Conservation (phyloP, 2,329 filamentous ascomycete genomes). For the Botrytis medusae region DNA sequence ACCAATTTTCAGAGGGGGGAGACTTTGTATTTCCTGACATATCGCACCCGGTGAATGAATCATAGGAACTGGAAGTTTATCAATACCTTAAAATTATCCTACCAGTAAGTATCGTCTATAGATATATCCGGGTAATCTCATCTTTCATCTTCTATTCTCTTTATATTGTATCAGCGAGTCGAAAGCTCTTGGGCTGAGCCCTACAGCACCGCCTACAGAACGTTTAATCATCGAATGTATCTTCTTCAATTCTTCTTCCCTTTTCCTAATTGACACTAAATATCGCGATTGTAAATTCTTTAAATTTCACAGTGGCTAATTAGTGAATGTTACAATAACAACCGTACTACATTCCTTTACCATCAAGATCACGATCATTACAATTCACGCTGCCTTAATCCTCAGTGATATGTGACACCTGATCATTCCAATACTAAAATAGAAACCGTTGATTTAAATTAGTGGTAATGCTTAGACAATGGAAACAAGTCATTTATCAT, state of each 20-base stretch:
- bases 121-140: neutral
- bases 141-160: neutral
- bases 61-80: neutral
- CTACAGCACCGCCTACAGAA: neutral
- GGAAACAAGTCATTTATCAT: neutral
- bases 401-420: no score
- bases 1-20: neutral
- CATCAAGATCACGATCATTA: neutral
- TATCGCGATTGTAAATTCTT: neutral
- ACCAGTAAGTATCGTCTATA: neutral
- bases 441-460: neutral
- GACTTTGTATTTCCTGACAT: neutral
- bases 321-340: neutral
- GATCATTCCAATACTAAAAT: no score
- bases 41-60: neutral
- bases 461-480: no score
- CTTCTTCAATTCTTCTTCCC: neutral
- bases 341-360: neutral
- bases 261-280: neutral
- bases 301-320: neutral
- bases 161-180: neutral
- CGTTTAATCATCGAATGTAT: neutral
- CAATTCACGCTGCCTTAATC: no score
- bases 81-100: rapidly evolving
- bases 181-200: neutral